These are phyloP conservation scores for Leptodermis oblonga DNA, from an alignment of 257 asterid species.

Conservation along the genomic window DNA sequence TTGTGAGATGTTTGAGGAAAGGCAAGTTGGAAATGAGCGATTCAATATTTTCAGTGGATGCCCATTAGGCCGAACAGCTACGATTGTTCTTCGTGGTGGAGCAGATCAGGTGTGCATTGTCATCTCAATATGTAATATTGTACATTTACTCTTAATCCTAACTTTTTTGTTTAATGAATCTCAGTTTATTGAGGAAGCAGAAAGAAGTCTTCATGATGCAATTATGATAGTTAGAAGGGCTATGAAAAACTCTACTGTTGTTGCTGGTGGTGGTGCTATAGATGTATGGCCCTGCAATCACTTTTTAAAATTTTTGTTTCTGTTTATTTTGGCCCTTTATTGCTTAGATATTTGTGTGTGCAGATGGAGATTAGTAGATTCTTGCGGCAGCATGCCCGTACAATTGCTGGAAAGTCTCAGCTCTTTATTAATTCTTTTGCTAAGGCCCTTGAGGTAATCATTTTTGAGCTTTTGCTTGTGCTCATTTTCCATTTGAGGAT, in stretches of 20 bases:
- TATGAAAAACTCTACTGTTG: slow-evolving; percentile 78
- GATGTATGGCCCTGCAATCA: slow-evolving; percentile 48
- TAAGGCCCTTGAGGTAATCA: slow-evolving; percentile 81
- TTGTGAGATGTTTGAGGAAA: slow-evolving; percentile 85
- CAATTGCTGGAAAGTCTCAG: slow-evolving; percentile 79
- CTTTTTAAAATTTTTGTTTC: slow-evolving; percentile 7
- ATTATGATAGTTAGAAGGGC: slow-evolving; percentile 64
- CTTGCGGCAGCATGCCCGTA: slow-evolving; percentile 85
- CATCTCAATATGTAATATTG: background rate
- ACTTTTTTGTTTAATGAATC: slow-evolving; percentile 23
- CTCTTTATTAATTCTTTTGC: slow-evolving; percentile 85
- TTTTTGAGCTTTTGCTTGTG: slow-evolving; percentile 1
- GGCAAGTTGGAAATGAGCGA: slow-evolving; percentile 93
- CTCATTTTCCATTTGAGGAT: background rate
- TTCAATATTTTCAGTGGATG: slow-evolving; percentile 92
- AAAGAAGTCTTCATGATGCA: slow-evolving; percentile 37
- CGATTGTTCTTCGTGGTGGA: slow-evolving; percentile 95
- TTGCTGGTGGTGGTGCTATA: slow-evolving; percentile 94
- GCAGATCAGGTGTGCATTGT: slow-evolving; percentile 76
- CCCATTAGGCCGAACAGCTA: slow-evolving; percentile 81
- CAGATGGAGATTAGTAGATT: slow-evolving; percentile 89
- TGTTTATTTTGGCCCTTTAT: slow-evolving; percentile 6
- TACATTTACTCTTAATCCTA: slow-evolving; percentile 6
- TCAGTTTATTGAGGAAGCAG: slow-evolving; percentile 45
- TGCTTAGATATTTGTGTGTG: slow-evolving; percentile 15